phyloP scores from a whole-genome alignment of 352 stramenopile genomes.

The Phytophthora pistaciae region DNA sequence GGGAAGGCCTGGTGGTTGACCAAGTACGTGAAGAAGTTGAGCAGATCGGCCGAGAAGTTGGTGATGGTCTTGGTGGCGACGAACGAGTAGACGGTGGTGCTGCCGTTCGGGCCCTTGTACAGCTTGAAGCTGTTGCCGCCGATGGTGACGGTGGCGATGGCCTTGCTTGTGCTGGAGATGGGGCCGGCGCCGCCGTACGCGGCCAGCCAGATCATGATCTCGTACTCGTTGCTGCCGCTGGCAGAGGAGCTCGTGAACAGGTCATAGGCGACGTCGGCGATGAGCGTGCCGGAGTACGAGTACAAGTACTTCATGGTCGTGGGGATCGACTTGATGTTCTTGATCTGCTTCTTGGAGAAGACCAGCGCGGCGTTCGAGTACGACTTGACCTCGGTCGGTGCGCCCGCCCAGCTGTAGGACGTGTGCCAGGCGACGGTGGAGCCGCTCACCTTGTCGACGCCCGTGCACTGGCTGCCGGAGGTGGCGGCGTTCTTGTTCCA shows the following conservation, averaged over 20 bases:
- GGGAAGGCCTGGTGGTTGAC: constrained; percentile 30
- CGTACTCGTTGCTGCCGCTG: constrained; percentile 37
- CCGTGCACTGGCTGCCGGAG: constrained; percentile 55
- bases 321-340: constrained; percentile 32
- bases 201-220: constrained; percentile 51
- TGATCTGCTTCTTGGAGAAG: constrained; percentile 40
- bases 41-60: constrained; percentile 30
- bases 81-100: constrained; percentile 43
- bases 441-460: constrained; percentile 43
- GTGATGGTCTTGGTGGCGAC: constrained; percentile 33
- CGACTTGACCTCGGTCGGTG: constrained; percentile 46
- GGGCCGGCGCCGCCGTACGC: constrained; percentile 33
- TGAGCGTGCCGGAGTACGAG: constrained; percentile 29
- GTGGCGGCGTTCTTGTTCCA: constrained; percentile 44
- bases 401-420: constrained; percentile 41
- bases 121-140: constrained; percentile 33
- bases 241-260: constrained; percentile 40
- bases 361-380: constrained; percentile 51
- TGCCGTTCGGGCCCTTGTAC: constrained; percentile 42
- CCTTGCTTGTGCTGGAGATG: constrained; percentile 37
- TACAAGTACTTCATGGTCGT: constrained; percentile 42
- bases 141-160: constrained; percentile 30
- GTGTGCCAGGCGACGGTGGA: constrained; percentile 52
- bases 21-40: constrained; percentile 38
- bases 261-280: constrained; percentile 43